Percentiles rank a stretch among this genome's conserved stretches.
Conservation (phyloP, 345 rosid genomes). For the Populus euphratica region DNA sequence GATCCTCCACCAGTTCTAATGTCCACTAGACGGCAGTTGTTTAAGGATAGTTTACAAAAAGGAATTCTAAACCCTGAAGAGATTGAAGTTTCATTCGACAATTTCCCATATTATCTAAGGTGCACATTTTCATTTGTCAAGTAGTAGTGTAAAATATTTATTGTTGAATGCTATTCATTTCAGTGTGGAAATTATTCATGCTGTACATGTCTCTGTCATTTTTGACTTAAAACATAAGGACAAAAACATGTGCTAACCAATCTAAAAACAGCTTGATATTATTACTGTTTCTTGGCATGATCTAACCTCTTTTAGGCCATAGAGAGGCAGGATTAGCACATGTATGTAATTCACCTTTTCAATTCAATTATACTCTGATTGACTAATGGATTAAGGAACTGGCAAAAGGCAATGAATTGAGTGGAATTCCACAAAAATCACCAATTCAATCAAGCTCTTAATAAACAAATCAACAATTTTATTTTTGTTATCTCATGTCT, state of each 20-base stretch:
- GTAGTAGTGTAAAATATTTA: background rate
- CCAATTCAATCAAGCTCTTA: background rate
- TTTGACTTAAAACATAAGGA: background rate
- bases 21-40: slow-evolving; percentile 61
- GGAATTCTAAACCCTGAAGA: slow-evolving; percentile 58
- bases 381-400: background rate
- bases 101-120: slow-evolving; percentile 89
- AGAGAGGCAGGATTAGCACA: background rate
- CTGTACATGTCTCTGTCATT: background rate
- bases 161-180: background rate
- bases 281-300: background rate
- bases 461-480: background rate
- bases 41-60: slow-evolving; percentile 64
- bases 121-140: slow-evolving; percentile 14
- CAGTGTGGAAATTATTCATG: background rate
- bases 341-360: background rate
- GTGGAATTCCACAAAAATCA: background rate
- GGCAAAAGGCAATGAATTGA: background rate
- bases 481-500: background rate
- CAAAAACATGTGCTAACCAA: background rate
- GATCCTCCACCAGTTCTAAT: slow-evolving; percentile 44
- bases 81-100: slow-evolving; percentile 72
- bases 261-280: background rate
- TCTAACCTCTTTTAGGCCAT: background rate
- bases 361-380: background rate